Evolutionary conservation across 495 filamentous ascomycete species (phyloP).

Genomic region (Parathielavia hyrcaniae): DNA sequence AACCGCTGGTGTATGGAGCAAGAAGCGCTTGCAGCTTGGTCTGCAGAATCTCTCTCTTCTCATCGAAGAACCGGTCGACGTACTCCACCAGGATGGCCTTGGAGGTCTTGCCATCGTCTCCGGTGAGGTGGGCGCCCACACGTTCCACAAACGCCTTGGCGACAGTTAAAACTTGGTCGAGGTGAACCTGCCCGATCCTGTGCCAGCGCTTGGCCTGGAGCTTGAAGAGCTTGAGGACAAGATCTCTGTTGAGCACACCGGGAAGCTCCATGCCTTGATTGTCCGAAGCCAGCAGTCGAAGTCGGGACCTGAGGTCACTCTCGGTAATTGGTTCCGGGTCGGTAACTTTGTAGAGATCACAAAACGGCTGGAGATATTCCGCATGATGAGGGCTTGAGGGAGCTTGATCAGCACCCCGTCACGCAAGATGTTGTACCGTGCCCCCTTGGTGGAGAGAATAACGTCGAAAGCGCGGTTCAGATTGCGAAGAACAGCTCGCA

Average conservation of each 20-base stretch:
- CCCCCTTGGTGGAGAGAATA: neutral
- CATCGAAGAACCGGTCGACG: conserved; percentile 38
- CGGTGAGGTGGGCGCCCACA: conserved; percentile 20
- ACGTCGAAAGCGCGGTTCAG: conserved; percentile 23
- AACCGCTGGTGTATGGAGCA: neutral
- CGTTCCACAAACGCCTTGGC: conserved; percentile 20
- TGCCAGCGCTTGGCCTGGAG: conserved; percentile 20
- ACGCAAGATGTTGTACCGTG: neutral
- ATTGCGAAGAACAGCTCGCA: conserved; percentile 24
- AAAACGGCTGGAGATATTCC: neutral
- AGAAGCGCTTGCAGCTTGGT: conserved; percentile 35
- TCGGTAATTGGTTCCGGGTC: conserved; percentile 13
- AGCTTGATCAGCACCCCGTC: neutral
- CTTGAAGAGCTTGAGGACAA: conserved; percentile 25
- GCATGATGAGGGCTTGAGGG: neutral
- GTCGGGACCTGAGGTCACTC: conserved; percentile 6
- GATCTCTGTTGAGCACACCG: conserved; percentile 15
- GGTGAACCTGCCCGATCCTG: conserved; percentile 20
- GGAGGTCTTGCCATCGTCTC: conserved; percentile 14
- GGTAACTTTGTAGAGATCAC: conserved; percentile 10
- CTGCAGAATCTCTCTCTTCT: conserved; percentile 26
- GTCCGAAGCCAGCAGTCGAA: conserved; percentile 17
- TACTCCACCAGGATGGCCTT: conserved; percentile 24
- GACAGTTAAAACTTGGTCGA: conserved; percentile 9
- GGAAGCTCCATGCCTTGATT: conserved; percentile 27